These are phyloP conservation scores for Chaetomium sp. DNA, from an alignment of 2,329 filamentous ascomycete genomes.

Conservation along the genomic window DNA sequence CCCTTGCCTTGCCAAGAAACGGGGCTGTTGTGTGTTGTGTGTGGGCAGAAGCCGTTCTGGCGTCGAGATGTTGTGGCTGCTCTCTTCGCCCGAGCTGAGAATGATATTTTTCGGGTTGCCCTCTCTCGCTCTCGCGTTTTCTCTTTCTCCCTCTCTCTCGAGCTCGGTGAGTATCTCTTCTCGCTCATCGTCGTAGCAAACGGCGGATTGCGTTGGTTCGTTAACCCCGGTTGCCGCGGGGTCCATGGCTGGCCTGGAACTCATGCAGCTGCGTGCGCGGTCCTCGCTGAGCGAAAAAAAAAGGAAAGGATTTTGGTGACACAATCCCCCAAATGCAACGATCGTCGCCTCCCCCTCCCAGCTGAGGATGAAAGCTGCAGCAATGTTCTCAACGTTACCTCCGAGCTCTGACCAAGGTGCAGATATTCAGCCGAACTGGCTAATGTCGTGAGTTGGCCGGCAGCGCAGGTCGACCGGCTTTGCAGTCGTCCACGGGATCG, in stretches of 20 bases:
- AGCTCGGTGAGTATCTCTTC: neutral
- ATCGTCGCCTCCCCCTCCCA: neutral
- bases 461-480: too few species aligned
- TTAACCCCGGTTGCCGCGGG: too few species aligned
- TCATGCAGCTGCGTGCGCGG: neutral
- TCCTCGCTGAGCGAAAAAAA: neutral
- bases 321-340: neutral
- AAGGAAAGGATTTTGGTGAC: neutral
- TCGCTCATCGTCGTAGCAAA: neutral
- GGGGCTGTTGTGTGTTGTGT: conserved; percentile 1
- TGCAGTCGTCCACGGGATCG: conserved; percentile 4
- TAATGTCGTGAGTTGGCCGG: conserved; percentile 12
- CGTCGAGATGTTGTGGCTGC: too few species aligned
- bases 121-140: too few species aligned
- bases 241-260: neutral
- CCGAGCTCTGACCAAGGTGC: conserved; percentile 1
- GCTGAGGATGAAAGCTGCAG: neutral
- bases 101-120: too few species aligned
- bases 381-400: conserved; percentile 5
- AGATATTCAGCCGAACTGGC: conserved; percentile 23
- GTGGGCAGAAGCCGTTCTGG: too few species aligned
- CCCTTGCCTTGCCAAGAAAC: conserved; percentile 9
- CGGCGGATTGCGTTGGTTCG: too few species aligned
- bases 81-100: too few species aligned
- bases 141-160: too few species aligned